Evolutionary conservation across 2,329 filamentous ascomycete genomes (phyloP), one percentile per base, ranked within the genome.

Genomic region (Talaromyces sp.): DNA sequence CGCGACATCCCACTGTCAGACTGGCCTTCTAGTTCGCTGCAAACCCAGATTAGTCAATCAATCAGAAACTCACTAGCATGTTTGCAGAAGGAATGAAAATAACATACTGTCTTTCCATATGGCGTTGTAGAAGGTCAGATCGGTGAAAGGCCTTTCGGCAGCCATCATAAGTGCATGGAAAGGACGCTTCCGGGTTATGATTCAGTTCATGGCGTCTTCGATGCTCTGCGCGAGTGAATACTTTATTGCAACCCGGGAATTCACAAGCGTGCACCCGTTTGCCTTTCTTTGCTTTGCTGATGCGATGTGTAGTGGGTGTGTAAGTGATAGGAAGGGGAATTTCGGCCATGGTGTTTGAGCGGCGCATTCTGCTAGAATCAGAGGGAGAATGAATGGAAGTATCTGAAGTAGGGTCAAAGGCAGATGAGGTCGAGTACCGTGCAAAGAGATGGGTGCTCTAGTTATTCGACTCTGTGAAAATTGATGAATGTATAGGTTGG

Each of bases 281-380:
- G 35, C 81, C 81, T 71, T 83, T 83, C 73, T 82, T 83, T 13
- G 81, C 81, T 70, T 83, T 83, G 73, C 81, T 83, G 68, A 83
- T 78, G 60, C 81, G 79, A 68, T 78, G 78, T 41, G 81, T 83
- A 22, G 81, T 83, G 24, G 81, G 81, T 33, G 81, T 83, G 66
- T 81, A 83, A 63, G 78, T 79, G 58, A 81, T 72, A 22, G 77
- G 73, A 65, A 77, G 65, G 33, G 74, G 68, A 50, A 74, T 71
- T 37, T 78, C 75, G 31, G 70, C 14, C 45, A 72, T 68, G n/a
- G 71, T 63, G 66, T 68, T 73, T 56, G 64, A 69, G 35, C 70
- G 70, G 68, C 70, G 73, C 73, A 66, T 66, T 39, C 24, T 66
- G 60, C 31, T 54, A 24, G 61, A 45, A 19, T 39, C 43, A n/a